Base-by-base conservation (phyloP, 1,284 basidiomycete species). In the Takashimella tepidaria region DNA sequence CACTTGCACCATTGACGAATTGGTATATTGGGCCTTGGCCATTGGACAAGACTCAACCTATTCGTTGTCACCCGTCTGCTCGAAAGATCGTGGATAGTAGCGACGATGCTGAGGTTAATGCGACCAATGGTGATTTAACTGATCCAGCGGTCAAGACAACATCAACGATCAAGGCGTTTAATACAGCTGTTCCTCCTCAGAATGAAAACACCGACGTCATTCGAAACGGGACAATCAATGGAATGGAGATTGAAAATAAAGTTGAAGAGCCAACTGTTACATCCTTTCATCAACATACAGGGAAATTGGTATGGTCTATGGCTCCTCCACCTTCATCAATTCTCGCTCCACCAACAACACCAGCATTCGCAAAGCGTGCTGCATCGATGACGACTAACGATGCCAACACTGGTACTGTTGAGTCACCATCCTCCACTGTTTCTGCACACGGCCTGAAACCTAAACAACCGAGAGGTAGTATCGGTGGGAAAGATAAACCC, bases 1-100 rank as follows among this genome's bases (percentile, higher is more conserved):
- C 19, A 3, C 43, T 31, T 5, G 6, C 13, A 24, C 47, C 47
- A 44, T 44, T 10, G 20, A 43, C 5, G 44, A 49, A 42, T 6
- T 56, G 55, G 55, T 56, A 56, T 41, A 46, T 56, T 6, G 55
- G 55, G 22, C n/a, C 21, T 19, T 52, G 50, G 47, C 55, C 55
- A 5, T 27, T 52, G 16, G 55, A 56, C 41, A 11, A 31, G 12
- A 50, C 47, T 1, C 43, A 24, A 13, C 51, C 55, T 25, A 40
- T 56, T 23, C 55, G 51, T 8, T 37, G 31, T 16, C 31, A 8
- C 31, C 31, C 31, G 31, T 37, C 31, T 8, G 31, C 8, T 8
- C 31, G 31, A 16, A 16, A 37, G 8, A 16, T 8, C 10, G 31
- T 16, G 8, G 31, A 8, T 37, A 16, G 16, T 8, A 16, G 31